Percentiles rank a stretch among this genome's conserved stretches.
phyloP scores from a whole-genome alignment of 371 early-diverging fungal genomes.

The Circinella umbellata region DNA sequence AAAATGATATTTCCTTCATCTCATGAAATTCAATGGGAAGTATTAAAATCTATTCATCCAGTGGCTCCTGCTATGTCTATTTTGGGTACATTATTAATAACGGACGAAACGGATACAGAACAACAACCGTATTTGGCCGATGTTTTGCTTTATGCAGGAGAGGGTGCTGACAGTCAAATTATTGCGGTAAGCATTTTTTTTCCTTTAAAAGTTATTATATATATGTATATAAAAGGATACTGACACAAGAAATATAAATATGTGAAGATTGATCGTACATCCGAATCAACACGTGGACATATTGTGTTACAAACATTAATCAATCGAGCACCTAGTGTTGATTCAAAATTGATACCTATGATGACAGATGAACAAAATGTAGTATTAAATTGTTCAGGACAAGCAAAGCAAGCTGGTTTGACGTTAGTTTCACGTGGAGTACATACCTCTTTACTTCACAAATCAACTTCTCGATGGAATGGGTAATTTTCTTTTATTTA shows the following conservation, averaged over 20 bases:
- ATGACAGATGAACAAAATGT: constrained; percentile 23
- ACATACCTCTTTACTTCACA: constrained; percentile 16
- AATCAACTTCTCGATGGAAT: constrained; percentile 28
- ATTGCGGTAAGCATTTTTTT: constrained; percentile 29
- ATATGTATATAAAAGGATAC: no score
- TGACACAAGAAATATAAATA: no score
- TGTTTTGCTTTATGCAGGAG: constrained; percentile 39
- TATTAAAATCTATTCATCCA: constrained; percentile 24
- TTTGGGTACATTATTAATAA: constrained; percentile 26
- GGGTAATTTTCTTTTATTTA: constrained; percentile 37
- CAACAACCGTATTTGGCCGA: constrained; percentile 7
- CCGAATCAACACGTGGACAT: neutral
- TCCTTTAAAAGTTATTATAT: no score
- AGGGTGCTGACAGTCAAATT: constrained; percentile 43
- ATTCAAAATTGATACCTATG: constrained; percentile 21
- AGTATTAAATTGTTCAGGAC: constrained; percentile 39
- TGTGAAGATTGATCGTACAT: constrained; percentile 1
- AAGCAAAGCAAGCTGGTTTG: constrained; percentile 34
- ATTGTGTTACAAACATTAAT: constrained; percentile 26
- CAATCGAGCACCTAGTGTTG: constrained; percentile 45
- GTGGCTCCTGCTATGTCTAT: constrained; percentile 37
- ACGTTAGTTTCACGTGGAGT: constrained; percentile 30
- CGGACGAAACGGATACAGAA: neutral
- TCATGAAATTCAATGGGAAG: constrained; percentile 25
- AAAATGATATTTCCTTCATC: constrained; percentile 16